Evolutionary conservation across 495 filamentous ascomycete species (phyloP).

Genomic region (Hypoxylon rickii): DNA sequence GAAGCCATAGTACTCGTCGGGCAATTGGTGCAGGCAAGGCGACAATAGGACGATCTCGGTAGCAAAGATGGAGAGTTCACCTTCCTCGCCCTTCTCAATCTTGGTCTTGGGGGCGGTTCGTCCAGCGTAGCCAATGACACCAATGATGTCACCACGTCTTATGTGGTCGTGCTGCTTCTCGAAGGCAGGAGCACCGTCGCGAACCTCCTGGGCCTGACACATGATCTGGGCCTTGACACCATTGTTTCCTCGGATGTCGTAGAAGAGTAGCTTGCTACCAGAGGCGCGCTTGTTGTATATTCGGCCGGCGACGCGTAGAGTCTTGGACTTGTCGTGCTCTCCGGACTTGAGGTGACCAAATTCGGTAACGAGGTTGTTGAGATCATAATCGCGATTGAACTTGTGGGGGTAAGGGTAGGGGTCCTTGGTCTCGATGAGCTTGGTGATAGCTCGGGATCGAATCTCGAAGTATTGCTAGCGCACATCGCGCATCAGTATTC

Average conservation of each 20-base stretch:
- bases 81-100: conserved; percentile 66
- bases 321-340: conserved; percentile 72
- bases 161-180: conserved; percentile 88
- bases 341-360: conserved; percentile 82
- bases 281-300: conserved; percentile 87
- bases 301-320: conserved; percentile 76
- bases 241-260: conserved; percentile 70
- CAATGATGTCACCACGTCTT: conserved; percentile 86
- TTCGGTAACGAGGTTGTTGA: conserved; percentile 74
- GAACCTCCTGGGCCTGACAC: conserved; percentile 78
- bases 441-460: conserved; percentile 80
- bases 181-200: conserved; percentile 64
- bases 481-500: conserved; percentile 3
- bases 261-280: conserved; percentile 88
- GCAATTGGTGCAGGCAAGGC: conserved; percentile 92
- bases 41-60: conserved; percentile 81
- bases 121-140: conserved; percentile 76
- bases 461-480: conserved; percentile 96
- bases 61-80: conserved; percentile 94
- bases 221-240: conserved; percentile 88
- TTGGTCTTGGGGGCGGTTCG: conserved; percentile 87
- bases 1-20: conserved; percentile 89
- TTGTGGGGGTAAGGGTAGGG: conserved; percentile 97
- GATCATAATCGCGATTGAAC: conserved; percentile 82
- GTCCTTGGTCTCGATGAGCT: conserved; percentile 76